These are phyloP conservation scores for Jacaranda mimosifolia DNA, from an alignment of 257 asterid genomes.

Conservation along the genomic window DNA sequence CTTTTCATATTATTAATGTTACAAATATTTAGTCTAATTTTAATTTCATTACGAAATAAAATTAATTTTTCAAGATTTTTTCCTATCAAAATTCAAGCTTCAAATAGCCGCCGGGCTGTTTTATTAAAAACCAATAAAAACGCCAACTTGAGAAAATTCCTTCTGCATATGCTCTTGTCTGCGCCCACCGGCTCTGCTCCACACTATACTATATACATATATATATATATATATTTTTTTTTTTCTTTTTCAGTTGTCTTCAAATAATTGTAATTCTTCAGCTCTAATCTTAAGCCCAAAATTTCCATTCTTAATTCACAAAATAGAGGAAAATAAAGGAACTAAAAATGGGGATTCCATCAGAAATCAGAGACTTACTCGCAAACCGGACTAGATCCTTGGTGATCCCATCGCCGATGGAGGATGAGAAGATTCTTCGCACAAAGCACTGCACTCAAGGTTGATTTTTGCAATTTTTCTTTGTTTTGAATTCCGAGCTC, in stretches of 20 bases:
- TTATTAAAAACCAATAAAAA: too few relatives aligned
- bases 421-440: conserved; percentile 46
- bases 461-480: not conserved
- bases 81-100: too few relatives aligned
- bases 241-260: not conserved
- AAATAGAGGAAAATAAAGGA: not conserved
- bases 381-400: conserved; percentile 37
- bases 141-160: not conserved
- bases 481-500: not conserved
- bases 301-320: not conserved
- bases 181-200: not conserved
- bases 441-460: conserved; percentile 50
- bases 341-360: conserved; percentile 43
- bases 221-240: too few relatives aligned
- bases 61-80: too few relatives aligned
- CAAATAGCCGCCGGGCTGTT: too few relatives aligned
- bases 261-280: not conserved
- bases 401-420: conserved; percentile 42
- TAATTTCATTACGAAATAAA: too few relatives aligned
- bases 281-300: not conserved
- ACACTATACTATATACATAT: not conserved
- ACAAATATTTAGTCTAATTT: too few relatives aligned
- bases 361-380: conserved; percentile 37
- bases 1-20: too few relatives aligned
- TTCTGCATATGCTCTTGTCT: not conserved